phyloP scores from a whole-genome alignment of 31 red algal species.

The Odonthalia washingtoniensis region DNA sequence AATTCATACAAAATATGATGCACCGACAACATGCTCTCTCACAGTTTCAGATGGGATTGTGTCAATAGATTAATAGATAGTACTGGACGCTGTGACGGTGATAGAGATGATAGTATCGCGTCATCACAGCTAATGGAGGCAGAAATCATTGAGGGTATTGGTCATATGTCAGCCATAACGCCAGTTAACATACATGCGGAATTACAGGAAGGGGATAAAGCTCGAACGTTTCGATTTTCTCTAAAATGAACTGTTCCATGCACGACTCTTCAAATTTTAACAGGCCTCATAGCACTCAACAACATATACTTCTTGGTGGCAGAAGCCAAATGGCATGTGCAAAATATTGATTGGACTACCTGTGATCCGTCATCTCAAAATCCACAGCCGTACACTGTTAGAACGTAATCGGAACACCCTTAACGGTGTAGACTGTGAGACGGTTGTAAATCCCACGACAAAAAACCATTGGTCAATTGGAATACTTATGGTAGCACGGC shows the following conservation, averaged over 20 bases:
- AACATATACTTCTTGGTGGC: constrained; percentile 23
- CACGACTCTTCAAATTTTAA: constrained; percentile 1
- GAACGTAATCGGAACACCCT: background rate
- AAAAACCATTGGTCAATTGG: no score
- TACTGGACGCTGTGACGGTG: constrained; percentile 12
- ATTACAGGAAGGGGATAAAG: background rate
- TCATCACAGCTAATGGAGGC: background rate
- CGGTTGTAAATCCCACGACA: background rate
- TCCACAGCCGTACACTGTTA: background rate
- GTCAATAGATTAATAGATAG: background rate
- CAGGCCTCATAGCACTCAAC: background rate
- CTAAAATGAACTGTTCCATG: background rate
- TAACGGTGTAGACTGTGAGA: background rate
- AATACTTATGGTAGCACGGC: background rate
- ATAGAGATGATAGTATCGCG: background rate
- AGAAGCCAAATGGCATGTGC: background rate
- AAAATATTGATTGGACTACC: constrained; percentile 2
- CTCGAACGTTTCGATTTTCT: background rate
- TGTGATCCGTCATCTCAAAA: background rate
- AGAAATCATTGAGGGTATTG: background rate
- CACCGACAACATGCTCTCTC: background rate
- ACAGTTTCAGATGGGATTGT: background rate
- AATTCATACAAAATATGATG: background rate
- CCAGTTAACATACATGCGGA: background rate
- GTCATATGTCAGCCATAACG: background rate